A percentile compares a stretch with the other conserved stretches of the same genome.
Conservation (phyloP, 164 flowering plant species). For the Brasenia schreberi region DNA sequence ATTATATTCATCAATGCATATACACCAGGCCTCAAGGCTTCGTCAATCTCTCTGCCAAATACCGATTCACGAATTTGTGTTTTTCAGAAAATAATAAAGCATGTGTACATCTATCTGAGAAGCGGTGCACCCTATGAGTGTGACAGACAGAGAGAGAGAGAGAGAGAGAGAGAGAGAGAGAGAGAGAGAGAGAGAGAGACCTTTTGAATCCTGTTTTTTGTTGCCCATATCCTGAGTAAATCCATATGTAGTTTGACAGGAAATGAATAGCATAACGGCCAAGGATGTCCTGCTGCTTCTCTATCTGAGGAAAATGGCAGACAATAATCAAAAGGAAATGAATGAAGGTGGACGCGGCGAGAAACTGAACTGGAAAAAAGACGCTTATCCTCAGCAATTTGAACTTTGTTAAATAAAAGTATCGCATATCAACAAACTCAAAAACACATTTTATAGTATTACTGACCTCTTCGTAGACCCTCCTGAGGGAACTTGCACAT, state of each 20-base stretch:
- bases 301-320: conserved; percentile 39
- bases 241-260: conserved; percentile 56
- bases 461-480: conserved; percentile 92
- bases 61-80: no score
- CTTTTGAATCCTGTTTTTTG: conserved; percentile 62
- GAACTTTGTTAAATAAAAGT: neutral
- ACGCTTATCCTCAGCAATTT: no score
- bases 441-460: neutral
- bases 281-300: conserved; percentile 66
- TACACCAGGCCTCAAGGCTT: conserved; percentile 76
- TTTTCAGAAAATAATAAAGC: no score
- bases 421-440: neutral
- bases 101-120: no score
- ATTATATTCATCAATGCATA: conserved; percentile 81
- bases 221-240: conserved; percentile 69
- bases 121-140: no score
- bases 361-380: no score
- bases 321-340: no score
- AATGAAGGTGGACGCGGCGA: no score
- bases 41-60: conserved; percentile 72
- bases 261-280: conserved; percentile 37
- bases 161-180: no score
- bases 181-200: conserved; percentile 14
- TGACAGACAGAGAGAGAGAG: no score
- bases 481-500: conserved; percentile 67